These are phyloP conservation scores for Excoecaria cochinchinensis DNA, from an alignment of 345 rosid genomes.

Conservation along the genomic window DNA sequence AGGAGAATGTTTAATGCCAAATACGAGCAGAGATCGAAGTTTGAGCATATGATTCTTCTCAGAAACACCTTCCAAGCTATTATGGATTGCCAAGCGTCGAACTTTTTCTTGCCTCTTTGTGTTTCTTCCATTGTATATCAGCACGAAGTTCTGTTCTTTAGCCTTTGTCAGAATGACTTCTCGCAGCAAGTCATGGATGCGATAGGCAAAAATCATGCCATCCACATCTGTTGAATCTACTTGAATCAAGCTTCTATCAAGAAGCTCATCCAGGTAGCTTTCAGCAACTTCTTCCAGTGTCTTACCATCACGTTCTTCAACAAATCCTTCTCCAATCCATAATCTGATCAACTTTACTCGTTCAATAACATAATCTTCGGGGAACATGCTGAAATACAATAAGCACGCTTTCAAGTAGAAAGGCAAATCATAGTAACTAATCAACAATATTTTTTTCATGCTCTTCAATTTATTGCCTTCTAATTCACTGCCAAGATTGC, in stretches of 20 bases:
- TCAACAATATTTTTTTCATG: background rate
- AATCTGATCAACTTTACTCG: background rate
- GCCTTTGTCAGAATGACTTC: background rate
- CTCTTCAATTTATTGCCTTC: background rate
- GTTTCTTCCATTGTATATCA: constrained; percentile 5
- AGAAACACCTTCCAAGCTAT: background rate
- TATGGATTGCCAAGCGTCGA: background rate
- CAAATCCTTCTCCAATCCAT: constrained; percentile 14
- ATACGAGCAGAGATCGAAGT: background rate
- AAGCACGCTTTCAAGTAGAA: background rate
- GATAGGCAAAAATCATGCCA: background rate
- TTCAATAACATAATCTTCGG: background rate
- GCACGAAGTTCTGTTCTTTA: background rate
- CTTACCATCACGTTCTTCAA: background rate
- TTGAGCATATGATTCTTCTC: background rate
- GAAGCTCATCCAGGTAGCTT: constrained; percentile 7
- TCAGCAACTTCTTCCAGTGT: constrained; percentile 8
- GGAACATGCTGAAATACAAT: background rate
- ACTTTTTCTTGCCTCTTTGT: background rate
- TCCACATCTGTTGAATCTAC: background rate
- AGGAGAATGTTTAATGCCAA: background rate
- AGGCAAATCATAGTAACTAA: constrained; percentile 12
- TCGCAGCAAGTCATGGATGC: constrained; percentile 4
- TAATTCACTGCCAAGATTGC: background rate
- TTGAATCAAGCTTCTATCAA: constrained; percentile 3